Conservation (phyloP, 495 filamentous ascomycete species). For the Gamarada debralockiae region DNA sequence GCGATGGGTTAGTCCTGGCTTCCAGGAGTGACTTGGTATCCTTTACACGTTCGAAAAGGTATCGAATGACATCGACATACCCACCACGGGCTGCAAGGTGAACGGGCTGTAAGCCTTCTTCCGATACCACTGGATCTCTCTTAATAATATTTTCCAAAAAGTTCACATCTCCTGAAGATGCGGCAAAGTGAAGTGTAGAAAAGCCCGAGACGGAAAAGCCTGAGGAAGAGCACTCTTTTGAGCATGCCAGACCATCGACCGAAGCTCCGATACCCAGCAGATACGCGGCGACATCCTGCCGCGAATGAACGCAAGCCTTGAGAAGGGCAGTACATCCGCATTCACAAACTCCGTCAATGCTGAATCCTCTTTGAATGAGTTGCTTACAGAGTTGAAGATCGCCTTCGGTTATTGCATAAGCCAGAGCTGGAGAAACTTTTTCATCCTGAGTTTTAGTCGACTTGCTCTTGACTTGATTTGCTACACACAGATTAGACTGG, state of each 20-base stretch:
- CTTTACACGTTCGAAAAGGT: too few relatives aligned
- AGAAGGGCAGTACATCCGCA: not conserved
- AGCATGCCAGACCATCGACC: not conserved
- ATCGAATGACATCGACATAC: too few relatives aligned
- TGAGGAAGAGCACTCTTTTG: not conserved
- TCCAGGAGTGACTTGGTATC: too few relatives aligned
- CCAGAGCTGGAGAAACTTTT: not conserved
- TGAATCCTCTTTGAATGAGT: slow-evolving; percentile 2
- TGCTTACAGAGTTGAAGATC: not conserved
- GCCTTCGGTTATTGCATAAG: not conserved
- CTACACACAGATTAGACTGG: too few relatives aligned
- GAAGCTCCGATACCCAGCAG: not conserved
- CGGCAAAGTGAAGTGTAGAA: not conserved
- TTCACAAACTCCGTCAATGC: not conserved
- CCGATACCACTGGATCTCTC: too few relatives aligned
- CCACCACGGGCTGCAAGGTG: too few relatives aligned
- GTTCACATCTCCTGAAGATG: not conserved
- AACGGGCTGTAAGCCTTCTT: too few relatives aligned
- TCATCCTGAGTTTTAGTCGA: not conserved
- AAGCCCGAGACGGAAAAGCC: too few relatives aligned
- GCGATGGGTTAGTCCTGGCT: too few relatives aligned
- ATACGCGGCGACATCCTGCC: not conserved
- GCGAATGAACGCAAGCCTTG: not conserved
- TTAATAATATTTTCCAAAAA: too few relatives aligned
- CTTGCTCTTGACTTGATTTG: not conserved